A percentile compares a stretch with the other conserved stretches of the same genome.
phyloP scores from a whole-genome alignment of 805 yeast genomes.

The Kluyveromyces wickerhamii region DNA sequence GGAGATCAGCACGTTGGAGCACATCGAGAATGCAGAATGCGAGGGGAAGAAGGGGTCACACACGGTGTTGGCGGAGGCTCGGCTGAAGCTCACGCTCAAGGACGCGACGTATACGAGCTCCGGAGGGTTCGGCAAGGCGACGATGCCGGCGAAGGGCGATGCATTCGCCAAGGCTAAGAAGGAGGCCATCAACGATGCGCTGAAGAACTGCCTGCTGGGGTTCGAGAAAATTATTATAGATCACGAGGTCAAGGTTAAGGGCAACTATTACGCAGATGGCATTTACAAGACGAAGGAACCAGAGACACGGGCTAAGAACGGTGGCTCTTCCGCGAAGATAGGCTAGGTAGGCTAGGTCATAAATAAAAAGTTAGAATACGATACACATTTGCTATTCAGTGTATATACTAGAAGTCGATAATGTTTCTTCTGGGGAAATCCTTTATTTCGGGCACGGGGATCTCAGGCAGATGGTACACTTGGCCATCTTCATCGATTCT shows the following conservation, averaged over 20 bases:
- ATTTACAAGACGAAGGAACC: constrained; percentile 13
- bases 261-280: constrained; percentile 30
- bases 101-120: constrained; percentile 82
- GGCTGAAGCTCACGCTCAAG: constrained; percentile 59
- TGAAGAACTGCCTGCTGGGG: constrained; percentile 69
- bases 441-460: constrained; percentile 58
- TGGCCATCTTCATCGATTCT: constrained; percentile 85
- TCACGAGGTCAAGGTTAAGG: constrained; percentile 29
- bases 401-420: constrained; percentile 43
- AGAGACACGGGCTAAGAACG: too few relatives aligned
- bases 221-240: constrained; percentile 56
- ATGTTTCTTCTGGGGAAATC: constrained; percentile 53
- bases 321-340: too few relatives aligned
- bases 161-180: constrained; percentile 77
- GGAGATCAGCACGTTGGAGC: constrained; percentile 18
- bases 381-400: background rate
- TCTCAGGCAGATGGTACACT: constrained; percentile 66
- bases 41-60: constrained; percentile 9
- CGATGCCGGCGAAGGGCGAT: constrained; percentile 51
- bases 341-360: too few relatives aligned
- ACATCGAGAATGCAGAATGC: constrained; percentile 5
- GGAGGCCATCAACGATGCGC: constrained; percentile 79
- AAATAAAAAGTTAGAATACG: too few relatives aligned
- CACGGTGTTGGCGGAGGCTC: constrained; percentile 30
- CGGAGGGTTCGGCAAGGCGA: constrained; percentile 64